These are phyloP conservation scores for Macrolepiota fuliginosa DNA, from an alignment of 768 basidiomycete genomes.

Conservation along the genomic window DNA sequence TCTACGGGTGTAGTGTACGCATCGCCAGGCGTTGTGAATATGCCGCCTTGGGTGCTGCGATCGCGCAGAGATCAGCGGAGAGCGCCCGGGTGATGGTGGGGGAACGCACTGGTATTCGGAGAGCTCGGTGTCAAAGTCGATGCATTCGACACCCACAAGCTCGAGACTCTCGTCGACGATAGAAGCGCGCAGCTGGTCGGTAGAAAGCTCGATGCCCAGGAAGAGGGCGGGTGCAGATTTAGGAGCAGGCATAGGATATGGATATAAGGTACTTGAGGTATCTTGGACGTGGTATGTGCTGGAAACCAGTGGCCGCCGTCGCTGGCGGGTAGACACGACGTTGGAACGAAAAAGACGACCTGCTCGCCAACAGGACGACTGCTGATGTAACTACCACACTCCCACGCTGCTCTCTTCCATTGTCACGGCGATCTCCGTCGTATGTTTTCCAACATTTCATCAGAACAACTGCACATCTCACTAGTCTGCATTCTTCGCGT, in stretches of 20 bases:
- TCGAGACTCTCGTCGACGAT: constrained; percentile 83
- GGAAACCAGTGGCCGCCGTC: not conserved
- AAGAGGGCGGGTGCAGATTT: constrained; percentile 57
- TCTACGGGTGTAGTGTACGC: constrained; percentile 87
- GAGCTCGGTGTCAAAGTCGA: constrained; percentile 81
- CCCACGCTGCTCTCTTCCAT: not conserved
- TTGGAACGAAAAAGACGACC: not conserved
- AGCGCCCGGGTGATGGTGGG: constrained; percentile 13
- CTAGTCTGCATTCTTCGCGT: too few species aligned
- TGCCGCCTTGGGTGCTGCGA: constrained; percentile 77
- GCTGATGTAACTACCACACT: not conserved
- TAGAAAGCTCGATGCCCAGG: constrained; percentile 82
- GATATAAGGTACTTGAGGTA: constrained; percentile 28
- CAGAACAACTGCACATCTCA: too few species aligned
- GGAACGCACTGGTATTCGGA: constrained; percentile 73
- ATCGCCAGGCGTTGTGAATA: constrained; percentile 84
- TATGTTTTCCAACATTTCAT: not conserved
- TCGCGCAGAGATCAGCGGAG: constrained; percentile 13
- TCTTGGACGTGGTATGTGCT: constrained; percentile 25
- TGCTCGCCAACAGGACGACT: not conserved
- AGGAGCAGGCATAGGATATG: constrained; percentile 37
- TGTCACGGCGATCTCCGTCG: not conserved
- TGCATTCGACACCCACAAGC: constrained; percentile 75
- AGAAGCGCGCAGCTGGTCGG: constrained; percentile 80
- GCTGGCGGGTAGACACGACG: not conserved